Percentiles rank a stretch among this genome's conserved stretches.
These are phyloP conservation scores for Cercospora sojina DNA, from an alignment of 2,329 filamentous ascomycete genomes.

Conservation along the genomic window DNA sequence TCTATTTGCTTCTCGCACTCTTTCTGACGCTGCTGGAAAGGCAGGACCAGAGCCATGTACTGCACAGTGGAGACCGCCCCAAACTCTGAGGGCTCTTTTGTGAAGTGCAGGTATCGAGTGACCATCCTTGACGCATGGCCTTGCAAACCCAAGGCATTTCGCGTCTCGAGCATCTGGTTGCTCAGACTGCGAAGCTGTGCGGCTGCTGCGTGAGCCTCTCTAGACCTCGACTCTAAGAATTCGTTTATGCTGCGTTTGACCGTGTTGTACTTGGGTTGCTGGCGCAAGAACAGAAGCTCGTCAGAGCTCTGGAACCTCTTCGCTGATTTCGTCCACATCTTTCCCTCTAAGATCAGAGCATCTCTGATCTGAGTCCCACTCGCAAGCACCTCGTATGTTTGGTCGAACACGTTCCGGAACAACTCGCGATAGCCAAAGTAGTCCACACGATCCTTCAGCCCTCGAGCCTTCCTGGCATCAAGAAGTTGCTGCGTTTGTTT, in stretches of 20 bases:
- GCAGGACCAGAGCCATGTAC: conserved; percentile 9
- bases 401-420: conserved; percentile 8
- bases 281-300: conserved; percentile 20
- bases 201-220: conserved; percentile 13
- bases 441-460: conserved; percentile 13
- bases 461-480: conserved; percentile 6
- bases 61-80: neutral
- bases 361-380: neutral
- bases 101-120: conserved; percentile 21
- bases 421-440: conserved; percentile 21
- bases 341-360: conserved; percentile 1
- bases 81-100: conserved; percentile 11
- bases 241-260: conserved; percentile 17
- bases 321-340: conserved; percentile 17
- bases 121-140: conserved; percentile 20
- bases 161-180: conserved; percentile 1
- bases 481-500: conserved; percentile 3
- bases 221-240: conserved; percentile 15
- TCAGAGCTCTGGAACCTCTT: conserved; percentile 7
- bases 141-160: neutral
- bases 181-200: neutral
- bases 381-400: neutral
- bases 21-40: neutral
- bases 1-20: neutral
- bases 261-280: conserved; percentile 15